phyloP scores from a whole-genome alignment of 148 eudicot genomes.

The Rheum nobile region DNA sequence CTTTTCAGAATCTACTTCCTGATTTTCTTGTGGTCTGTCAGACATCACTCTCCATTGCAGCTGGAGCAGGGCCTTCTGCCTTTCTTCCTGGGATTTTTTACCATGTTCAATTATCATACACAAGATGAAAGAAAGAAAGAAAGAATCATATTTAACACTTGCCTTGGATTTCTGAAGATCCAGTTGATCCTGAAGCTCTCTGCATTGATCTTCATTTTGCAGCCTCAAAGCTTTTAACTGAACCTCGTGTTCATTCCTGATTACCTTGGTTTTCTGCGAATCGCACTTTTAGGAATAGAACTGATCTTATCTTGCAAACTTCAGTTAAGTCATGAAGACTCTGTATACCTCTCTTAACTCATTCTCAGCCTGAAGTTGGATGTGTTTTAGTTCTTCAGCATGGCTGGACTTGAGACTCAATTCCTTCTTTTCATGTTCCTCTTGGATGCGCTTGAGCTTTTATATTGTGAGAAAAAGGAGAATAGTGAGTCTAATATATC shows the following conservation, averaged over 20 bases:
- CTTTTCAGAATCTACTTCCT: constrained; percentile 86
- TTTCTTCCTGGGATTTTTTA: constrained; percentile 54
- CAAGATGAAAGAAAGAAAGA: constrained; percentile 7
- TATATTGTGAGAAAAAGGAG: constrained; percentile 9
- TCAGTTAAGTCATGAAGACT: not conserved
- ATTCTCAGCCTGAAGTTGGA: constrained; percentile 62
- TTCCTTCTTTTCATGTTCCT: constrained; percentile 54
- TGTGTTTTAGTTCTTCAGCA: constrained; percentile 49
- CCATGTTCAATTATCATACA: constrained; percentile 12
- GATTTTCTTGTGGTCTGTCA: constrained; percentile 73
- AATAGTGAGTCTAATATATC: not conserved
- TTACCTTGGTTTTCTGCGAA: constrained; percentile 45
- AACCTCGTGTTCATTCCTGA: constrained; percentile 72
- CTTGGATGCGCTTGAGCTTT: constrained; percentile 49
- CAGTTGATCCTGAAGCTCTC: constrained; percentile 79
- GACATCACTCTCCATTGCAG: constrained; percentile 96
- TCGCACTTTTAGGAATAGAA: not conserved
- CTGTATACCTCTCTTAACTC: constrained; percentile 62
- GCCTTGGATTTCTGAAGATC: constrained; percentile 78
- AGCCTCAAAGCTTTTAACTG: constrained; percentile 60
- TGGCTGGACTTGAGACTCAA: constrained; percentile 43
- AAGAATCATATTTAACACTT: not conserved
- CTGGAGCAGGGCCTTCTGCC: constrained; percentile 77
- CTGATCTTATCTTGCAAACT: not conserved
- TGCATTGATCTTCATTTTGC: constrained; percentile 71